A percentile compares a stretch with the other conserved stretches of the same genome.
Conservation (phyloP, 2,329 filamentous ascomycete genomes). For the Fusarium burgessii region DNA sequence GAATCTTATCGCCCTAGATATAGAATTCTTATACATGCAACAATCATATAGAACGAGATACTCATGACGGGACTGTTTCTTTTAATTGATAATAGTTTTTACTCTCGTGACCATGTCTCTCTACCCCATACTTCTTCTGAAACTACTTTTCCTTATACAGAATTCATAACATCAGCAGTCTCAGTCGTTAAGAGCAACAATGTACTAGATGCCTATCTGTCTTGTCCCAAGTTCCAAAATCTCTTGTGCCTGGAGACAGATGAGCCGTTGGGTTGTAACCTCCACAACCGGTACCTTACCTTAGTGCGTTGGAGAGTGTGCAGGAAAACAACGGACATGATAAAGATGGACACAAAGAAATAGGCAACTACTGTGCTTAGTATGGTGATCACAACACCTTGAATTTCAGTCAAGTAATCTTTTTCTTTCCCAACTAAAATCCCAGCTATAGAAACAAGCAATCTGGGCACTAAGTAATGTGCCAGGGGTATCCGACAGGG, state of each 20-base stretch:
- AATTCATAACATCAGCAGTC: slow-evolving; percentile 9
- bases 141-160: slow-evolving; percentile 21
- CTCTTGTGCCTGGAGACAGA: slow-evolving; percentile 9
- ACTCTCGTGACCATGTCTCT: slow-evolving; percentile 17
- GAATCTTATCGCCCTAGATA: not conserved
- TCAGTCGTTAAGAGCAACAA: slow-evolving; percentile 22
- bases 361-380: accelerated
- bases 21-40: not conserved
- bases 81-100: slow-evolving; percentile 26
- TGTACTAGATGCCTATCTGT: not conserved
- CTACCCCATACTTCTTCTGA: slow-evolving; percentile 16
- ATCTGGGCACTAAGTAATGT: slow-evolving; percentile 7
- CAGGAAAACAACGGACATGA: slow-evolving; percentile 9
- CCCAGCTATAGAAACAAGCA: slow-evolving; percentile 11
- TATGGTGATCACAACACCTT: not conserved
- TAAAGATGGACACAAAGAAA: slow-evolving; percentile 6
- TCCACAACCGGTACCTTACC: slow-evolving; percentile 29
- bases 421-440: slow-evolving; percentile 17
- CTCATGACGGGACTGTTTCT: slow-evolving; percentile 16
- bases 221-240: slow-evolving; percentile 18
- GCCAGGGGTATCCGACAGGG: slow-evolving; percentile 2
- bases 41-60: not conserved
- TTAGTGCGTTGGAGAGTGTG: slow-evolving; percentile 11
- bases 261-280: slow-evolving; percentile 11
- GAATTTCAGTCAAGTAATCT: not conserved